These are phyloP conservation scores for Thalassiosira mediterranea DNA, from an alignment of 352 stramenopile genomes.

Conservation along the genomic window DNA sequence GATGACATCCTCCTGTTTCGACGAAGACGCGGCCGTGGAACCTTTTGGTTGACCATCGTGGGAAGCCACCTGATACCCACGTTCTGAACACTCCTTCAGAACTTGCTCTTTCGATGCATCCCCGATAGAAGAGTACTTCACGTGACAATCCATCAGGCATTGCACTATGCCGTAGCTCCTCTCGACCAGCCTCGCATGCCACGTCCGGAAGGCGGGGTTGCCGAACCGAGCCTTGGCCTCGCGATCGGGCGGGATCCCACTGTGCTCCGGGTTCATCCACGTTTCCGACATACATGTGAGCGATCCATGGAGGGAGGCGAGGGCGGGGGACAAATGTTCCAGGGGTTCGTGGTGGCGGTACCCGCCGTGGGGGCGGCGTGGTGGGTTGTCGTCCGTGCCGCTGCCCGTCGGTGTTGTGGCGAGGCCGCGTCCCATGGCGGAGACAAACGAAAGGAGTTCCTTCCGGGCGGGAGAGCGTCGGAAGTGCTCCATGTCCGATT, in stretches of 20 bases:
- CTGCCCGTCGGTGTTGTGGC: constrained; percentile 10
- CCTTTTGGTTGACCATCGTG: not conserved
- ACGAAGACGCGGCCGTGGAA: constrained; percentile 1
- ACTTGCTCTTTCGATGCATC: constrained; percentile 11
- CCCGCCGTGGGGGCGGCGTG: constrained; percentile 40
- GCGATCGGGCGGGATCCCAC: constrained; percentile 64
- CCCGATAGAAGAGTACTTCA: constrained; percentile 19
- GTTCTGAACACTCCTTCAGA: constrained; percentile 49
- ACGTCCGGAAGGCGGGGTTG: constrained; percentile 70
- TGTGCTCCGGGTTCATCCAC: constrained; percentile 56
- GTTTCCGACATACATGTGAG: constrained; percentile 58
- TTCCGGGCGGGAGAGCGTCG: constrained; percentile 56
- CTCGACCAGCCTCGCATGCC: constrained; percentile 59
- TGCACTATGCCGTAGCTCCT: constrained; percentile 54
- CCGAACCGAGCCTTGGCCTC: constrained; percentile 68
- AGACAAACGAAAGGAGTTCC: constrained; percentile 69
- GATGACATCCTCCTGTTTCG: constrained; percentile 68
- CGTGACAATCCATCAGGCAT: constrained; percentile 56
- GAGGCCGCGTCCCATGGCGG: constrained; percentile 70
- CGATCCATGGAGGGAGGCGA: constrained; percentile 74
- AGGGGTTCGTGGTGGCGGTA: constrained; percentile 59
- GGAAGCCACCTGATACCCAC: constrained; percentile 59
- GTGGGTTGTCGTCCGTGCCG: not conserved
- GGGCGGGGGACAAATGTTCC: constrained; percentile 57
- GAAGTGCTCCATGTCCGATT: constrained; percentile 77